Percentiles rank a stretch among this genome's conserved stretches.
phyloP scores from a whole-genome alignment of 176 grass and related monocot genomes.

The Canna indica region DNA sequence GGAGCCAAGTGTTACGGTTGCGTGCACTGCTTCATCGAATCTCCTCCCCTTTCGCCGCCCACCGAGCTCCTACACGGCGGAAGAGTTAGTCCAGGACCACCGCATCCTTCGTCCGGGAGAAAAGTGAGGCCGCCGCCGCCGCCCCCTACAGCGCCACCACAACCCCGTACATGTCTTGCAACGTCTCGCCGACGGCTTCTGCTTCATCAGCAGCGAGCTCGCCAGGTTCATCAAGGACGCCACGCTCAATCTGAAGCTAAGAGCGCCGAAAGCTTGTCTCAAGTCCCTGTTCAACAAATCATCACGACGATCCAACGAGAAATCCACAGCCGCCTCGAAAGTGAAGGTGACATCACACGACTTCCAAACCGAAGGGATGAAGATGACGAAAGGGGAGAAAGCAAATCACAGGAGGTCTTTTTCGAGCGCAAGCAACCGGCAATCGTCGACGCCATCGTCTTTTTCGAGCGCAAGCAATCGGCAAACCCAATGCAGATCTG shows the following conservation, averaged over 20 bases:
- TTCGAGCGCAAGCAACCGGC: not conserved
- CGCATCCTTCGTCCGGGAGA: not conserved
- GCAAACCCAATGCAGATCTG: too few relatives aligned
- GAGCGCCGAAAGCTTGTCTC: slow-evolving; percentile 7
- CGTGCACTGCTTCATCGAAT: too few relatives aligned
- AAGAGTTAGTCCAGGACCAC: slow-evolving; percentile 38
- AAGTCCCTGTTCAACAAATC: slow-evolving; percentile 18
- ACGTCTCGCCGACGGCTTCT: not conserved
- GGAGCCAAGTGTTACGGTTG: too few relatives aligned
- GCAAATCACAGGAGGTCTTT: slow-evolving; percentile 8
- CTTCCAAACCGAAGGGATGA: not conserved
- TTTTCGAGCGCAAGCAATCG: too few relatives aligned
- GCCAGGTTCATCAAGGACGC: not conserved
- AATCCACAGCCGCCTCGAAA: not conserved
- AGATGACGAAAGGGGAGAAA: not conserved
- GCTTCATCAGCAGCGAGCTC: not conserved
- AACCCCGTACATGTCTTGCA: slow-evolving; percentile 14
- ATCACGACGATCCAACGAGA: not conserved
- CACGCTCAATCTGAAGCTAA: not conserved
- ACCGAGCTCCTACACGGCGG: slow-evolving; percentile 64
- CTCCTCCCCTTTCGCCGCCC: slow-evolving; percentile 86
- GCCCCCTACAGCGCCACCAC: slow-evolving; percentile 11
- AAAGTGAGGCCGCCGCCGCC: slow-evolving; percentile 32
- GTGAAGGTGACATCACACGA: not conserved
- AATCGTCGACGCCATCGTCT: not conserved